Conservation (phyloP, 306 rosid genomes). For the Mucuna pruriens region DNA sequence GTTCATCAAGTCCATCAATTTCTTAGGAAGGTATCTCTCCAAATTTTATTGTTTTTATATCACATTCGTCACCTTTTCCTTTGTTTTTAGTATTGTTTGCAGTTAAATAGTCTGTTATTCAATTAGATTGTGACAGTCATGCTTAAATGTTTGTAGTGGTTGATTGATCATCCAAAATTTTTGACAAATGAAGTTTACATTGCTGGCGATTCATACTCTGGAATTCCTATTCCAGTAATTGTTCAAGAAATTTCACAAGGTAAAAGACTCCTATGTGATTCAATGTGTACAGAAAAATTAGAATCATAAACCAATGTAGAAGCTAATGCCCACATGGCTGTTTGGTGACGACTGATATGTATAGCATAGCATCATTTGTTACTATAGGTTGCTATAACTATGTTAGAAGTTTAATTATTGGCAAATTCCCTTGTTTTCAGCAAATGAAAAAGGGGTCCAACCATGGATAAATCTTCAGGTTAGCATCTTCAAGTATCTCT, state of each 20-base stretch:
- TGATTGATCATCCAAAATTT: constrained; percentile 65
- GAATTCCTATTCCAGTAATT: constrained; percentile 61
- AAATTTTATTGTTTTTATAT: neutral
- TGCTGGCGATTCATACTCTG: constrained; percentile 80
- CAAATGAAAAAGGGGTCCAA: constrained; percentile 52
- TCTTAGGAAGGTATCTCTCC: constrained; percentile 50
- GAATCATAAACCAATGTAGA: neutral
- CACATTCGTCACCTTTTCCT: neutral
- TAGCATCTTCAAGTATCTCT: neutral
- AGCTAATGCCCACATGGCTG: neutral
- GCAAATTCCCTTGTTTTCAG: constrained; percentile 43
- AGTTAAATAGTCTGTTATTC: neutral
- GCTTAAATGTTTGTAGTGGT: constrained; percentile 62
- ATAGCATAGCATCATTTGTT: neutral
- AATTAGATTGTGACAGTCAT: neutral
- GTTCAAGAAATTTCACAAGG: constrained; percentile 62
- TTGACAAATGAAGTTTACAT: constrained; percentile 54
- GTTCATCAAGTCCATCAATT: constrained; percentile 56
- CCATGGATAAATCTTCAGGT: constrained; percentile 74
- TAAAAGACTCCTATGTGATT: constrained; percentile 18
- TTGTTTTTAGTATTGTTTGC: neutral
- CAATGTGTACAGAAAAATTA: neutral
- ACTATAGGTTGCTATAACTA: neutral
- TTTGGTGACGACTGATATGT: neutral
- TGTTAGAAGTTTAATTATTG: neutral